Evolutionary conservation across 805 yeast genomes (phyloP), one percentile per base, ranked within the genome.

Genomic region (Yamadazyma phyllophila): DNA sequence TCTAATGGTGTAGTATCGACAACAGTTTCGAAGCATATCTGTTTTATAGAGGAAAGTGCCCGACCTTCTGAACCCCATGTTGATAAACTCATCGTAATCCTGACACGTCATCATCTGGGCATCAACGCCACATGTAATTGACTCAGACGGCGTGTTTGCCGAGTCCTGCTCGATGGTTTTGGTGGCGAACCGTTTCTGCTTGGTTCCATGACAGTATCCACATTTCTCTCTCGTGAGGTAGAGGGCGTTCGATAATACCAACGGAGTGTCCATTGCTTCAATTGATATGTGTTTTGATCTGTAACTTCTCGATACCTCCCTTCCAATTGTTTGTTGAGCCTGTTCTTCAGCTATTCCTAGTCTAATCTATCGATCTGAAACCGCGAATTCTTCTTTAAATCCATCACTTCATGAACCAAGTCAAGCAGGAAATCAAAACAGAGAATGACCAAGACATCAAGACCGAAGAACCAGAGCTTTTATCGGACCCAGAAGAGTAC

Each of bases 31-130:
- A 26, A 85, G 57, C 49, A 80, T 62, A 59, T 91, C 96, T 0
- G 87, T 81, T 56, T 76, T 69, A 45, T 76, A 86, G 7, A 85
- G 49, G 51, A 80, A 85, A 2, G 64, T 60, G 0, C 97, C 97
- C 27, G 94, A 85, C 44, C 97, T 69, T 60, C 96, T 77, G 58
- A 78, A 89, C 2, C 96, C 96, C 53, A 73, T 66, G 54, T 88
- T 82, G 55, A 91, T 79, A 51, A 87, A 59, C 15, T 54, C 57
- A 56, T 87, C 91, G 57, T 89, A 89, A 24, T 74, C 76, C 13
- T 61, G 60, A 6, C 77, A 66, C 0, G 80, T 59, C 68, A 82
- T 70, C n/a, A 61, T 61, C 37, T 70, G 71, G 8, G 71, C 68
- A 13, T 65, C 66, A 43, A 78, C 45, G 2, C 76, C 77, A 14